A percentile compares a stretch with the other conserved stretches of the same genome.
Evolutionary conservation across 257 asterid species (phyloP).

Genomic region (Nyctanthes arbortristis): DNA sequence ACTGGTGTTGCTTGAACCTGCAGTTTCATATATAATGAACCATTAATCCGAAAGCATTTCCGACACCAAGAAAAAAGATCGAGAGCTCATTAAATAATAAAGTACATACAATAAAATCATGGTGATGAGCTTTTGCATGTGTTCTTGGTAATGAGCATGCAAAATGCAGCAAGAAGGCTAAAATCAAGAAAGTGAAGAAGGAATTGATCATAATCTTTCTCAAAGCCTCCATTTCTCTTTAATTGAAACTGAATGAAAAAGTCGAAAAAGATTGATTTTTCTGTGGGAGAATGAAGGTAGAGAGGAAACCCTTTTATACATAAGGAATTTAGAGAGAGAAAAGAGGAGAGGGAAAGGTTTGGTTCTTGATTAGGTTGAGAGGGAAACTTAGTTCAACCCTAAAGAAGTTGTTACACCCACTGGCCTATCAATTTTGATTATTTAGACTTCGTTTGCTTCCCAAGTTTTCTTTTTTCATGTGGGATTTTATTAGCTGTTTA

Average conservation of each 20-base stretch:
- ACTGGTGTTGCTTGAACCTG: slow-evolving; percentile 82
- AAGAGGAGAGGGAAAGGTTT: slow-evolving; percentile 39
- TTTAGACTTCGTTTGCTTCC: slow-evolving; percentile 39
- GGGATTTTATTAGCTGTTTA: neutral
- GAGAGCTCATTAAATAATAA: neutral
- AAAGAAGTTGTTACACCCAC: slow-evolving; percentile 63
- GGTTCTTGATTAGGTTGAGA: slow-evolving; percentile 51
- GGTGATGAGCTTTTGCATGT: slow-evolving; percentile 57
- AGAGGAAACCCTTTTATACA: slow-evolving; percentile 39
- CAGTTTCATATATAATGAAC: neutral
- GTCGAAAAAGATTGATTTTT: slow-evolving; percentile 13
- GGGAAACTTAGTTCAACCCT: slow-evolving; percentile 46
- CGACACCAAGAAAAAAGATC: neutral
- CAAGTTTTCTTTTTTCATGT: slow-evolving; percentile 25
- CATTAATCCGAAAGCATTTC: neutral
- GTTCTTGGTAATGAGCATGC: slow-evolving; percentile 38
- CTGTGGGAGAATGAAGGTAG: slow-evolving; percentile 26
- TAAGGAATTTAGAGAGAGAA: slow-evolving; percentile 14
- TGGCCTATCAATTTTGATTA: slow-evolving; percentile 33
- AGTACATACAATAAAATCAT: slow-evolving; percentile 74
- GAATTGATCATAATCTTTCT: slow-evolving; percentile 21
- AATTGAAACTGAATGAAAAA: neutral
- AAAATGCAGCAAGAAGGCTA: slow-evolving; percentile 33
- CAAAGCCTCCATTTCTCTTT: slow-evolving; percentile 28
- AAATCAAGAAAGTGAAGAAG: slow-evolving; percentile 29